Conservation (phyloP, 352 stramenopile genomes). For the Pythium folliculosum region DNA sequence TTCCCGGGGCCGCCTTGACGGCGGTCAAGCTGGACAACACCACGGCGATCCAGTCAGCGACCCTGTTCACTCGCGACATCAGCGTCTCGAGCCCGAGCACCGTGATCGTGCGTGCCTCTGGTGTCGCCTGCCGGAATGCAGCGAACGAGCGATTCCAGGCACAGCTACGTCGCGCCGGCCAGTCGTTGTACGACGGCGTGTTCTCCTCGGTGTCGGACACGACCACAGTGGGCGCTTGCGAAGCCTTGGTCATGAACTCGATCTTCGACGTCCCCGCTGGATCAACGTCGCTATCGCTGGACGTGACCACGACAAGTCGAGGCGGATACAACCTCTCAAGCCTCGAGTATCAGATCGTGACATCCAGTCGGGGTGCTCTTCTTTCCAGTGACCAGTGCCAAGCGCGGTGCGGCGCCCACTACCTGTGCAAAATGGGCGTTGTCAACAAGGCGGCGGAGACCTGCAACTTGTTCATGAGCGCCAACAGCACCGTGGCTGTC, state of each 20-base stretch:
- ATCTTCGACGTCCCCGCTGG: constrained; percentile 36
- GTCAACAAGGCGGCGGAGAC: constrained; percentile 34
- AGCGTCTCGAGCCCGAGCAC: constrained; percentile 35
- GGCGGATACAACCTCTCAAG: constrained; percentile 43
- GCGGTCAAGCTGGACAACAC: constrained; percentile 23
- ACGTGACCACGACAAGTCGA: constrained; percentile 40
- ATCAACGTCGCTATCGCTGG: constrained; percentile 35
- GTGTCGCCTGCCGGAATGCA: constrained; percentile 47
- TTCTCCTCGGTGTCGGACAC: constrained; percentile 40
- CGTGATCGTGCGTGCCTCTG: constrained; percentile 43
- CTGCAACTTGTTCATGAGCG: constrained; percentile 53
- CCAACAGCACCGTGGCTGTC: constrained; percentile 26
- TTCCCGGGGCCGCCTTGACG: constrained; percentile 36
- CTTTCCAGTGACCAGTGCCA: constrained; percentile 41
- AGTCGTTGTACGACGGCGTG: constrained; percentile 39
- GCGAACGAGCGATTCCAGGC: constrained; percentile 41
- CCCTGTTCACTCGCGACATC: constrained; percentile 38
- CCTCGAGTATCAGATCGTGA: constrained; percentile 39
- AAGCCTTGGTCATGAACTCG: constrained; percentile 50
- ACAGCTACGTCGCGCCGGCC: constrained; percentile 33
- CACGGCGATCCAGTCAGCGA: background rate
- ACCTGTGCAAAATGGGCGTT: constrained; percentile 47
- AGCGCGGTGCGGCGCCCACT: constrained; percentile 39
- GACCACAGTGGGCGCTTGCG: constrained; percentile 32
- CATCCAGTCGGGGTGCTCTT: constrained; percentile 40